phyloP scores from a whole-genome alignment of 2,329 filamentous ascomycete species.

The Alternaria rosae region DNA sequence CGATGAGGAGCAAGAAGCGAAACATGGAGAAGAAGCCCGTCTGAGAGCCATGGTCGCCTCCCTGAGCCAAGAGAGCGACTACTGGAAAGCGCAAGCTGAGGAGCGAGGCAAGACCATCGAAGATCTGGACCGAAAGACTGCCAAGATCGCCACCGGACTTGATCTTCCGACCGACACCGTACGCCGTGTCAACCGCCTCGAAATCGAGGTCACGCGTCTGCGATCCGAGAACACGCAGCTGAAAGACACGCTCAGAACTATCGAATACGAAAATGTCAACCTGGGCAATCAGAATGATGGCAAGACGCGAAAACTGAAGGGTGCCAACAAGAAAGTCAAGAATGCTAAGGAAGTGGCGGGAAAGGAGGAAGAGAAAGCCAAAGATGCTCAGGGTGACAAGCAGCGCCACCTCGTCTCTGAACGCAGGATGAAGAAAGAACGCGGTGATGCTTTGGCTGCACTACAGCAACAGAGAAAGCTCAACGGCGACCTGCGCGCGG shows the following conservation, averaged over 20 bases:
- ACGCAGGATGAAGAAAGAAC: slow-evolving; percentile 24
- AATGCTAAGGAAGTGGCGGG: slow-evolving; percentile 23
- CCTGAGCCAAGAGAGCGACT: slow-evolving; percentile 10
- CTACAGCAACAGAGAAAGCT: slow-evolving; percentile 16
- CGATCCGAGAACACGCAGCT: slow-evolving; percentile 14
- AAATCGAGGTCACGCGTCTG: slow-evolving; percentile 18
- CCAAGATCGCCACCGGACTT: not conserved
- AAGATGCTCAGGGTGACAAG: slow-evolving; percentile 21
- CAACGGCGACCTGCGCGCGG: slow-evolving; percentile 16
- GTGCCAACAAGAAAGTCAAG: slow-evolving; percentile 25
- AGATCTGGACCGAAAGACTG: slow-evolving; percentile 6
- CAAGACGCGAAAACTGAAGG: slow-evolving; percentile 23
- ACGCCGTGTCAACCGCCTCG: slow-evolving; percentile 16
- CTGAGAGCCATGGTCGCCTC: not conserved
- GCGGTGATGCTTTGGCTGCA: slow-evolving; percentile 21
- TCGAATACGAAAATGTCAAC: slow-evolving; percentile 13
- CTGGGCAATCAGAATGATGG: slow-evolving; percentile 16
- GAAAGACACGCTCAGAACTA: slow-evolving; percentile 11
- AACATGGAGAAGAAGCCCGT: not conserved
- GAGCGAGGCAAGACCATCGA: slow-evolving; percentile 2
- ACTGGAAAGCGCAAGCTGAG: slow-evolving; percentile 9
- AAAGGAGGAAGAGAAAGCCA: slow-evolving; percentile 27
- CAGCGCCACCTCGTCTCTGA: slow-evolving; percentile 19
- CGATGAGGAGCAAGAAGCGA: not conserved
- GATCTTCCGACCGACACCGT: slow-evolving; percentile 10